Evolutionary conservation across 306 rosid species (phyloP).

Genomic region (Rosa persica): DNA sequence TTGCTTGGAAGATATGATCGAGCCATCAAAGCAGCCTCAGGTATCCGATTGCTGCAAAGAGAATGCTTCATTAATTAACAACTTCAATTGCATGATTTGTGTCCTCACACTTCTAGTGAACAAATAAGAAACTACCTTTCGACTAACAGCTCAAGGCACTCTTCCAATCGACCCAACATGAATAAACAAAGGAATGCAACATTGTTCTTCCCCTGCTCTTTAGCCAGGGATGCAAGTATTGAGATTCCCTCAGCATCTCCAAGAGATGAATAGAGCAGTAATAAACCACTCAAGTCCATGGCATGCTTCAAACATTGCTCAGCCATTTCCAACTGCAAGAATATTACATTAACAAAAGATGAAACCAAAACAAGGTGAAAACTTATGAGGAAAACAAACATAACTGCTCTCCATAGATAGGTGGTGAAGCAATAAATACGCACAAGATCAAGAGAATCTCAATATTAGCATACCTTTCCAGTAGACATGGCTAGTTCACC

Average conservation of each 20-base stretch:
- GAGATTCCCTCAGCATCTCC: conserved; percentile 96
- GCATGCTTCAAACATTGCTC: conserved; percentile 92
- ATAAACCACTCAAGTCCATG: conserved; percentile 93
- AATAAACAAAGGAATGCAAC: conserved; percentile 95
- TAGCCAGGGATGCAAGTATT: conserved; percentile 81
- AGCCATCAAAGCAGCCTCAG: conserved; percentile 99
- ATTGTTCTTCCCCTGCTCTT: conserved; percentile 98
- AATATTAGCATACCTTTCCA: conserved; percentile 59
- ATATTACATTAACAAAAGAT: conserved; percentile 3
- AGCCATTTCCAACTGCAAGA: conserved; percentile 95
- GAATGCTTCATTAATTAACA: conserved; percentile 19
- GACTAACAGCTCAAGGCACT: conserved; percentile 89
- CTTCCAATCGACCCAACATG: conserved; percentile 94
- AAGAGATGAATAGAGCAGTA: conserved; percentile 96
- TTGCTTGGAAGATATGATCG: conserved; percentile 99
- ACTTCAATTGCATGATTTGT: conserved; percentile 9
- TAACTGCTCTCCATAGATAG: neutral
- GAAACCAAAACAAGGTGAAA: neutral
- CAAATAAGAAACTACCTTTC: conserved; percentile 62
- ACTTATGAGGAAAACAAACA: neutral
- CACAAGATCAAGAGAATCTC: neutral
- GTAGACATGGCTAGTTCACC: conserved; percentile 98
- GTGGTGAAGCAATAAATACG: neutral
- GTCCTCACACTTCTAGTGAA: conserved; percentile 10
- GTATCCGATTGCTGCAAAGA: conserved; percentile 87